Evolutionary conservation across 768 basidiomycete species (phyloP).

Genomic region (Russula sp.): DNA sequence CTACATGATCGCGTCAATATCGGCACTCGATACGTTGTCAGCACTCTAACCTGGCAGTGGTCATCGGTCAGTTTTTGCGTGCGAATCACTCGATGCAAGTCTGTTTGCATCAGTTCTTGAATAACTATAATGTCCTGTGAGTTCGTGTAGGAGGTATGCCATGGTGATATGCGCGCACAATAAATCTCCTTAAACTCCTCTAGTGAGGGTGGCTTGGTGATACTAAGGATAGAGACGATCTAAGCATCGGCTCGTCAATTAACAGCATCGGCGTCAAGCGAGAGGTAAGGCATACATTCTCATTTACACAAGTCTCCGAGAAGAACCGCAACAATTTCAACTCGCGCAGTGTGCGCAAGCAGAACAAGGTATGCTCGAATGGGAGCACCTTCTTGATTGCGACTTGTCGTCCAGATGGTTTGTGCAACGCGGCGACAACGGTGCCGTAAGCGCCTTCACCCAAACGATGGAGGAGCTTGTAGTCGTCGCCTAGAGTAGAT

Average conservation of each 20-base stretch:
- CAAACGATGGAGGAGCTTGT: slow-evolving; percentile 65
- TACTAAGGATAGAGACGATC: slow-evolving; percentile 92
- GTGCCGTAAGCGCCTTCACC: slow-evolving; percentile 90
- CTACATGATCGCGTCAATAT: slow-evolving; percentile 32
- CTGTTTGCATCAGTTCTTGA: slow-evolving; percentile 87
- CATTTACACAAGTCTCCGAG: slow-evolving; percentile 71
- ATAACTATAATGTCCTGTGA: slow-evolving; percentile 44
- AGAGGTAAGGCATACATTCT: slow-evolving; percentile 49
- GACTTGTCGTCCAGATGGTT: slow-evolving; percentile 73
- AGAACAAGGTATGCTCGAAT: slow-evolving; percentile 92
- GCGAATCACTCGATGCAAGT: slow-evolving; percentile 85
- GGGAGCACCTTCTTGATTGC: slow-evolving; percentile 96
- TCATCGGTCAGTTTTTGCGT: slow-evolving; percentile 89
- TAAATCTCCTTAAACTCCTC: slow-evolving; percentile 86
- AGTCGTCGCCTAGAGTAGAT: slow-evolving; percentile 53
- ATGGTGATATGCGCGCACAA: slow-evolving; percentile 38
- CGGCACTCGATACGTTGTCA: background rate
- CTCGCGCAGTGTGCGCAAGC: slow-evolving; percentile 83
- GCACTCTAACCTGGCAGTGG: slow-evolving; percentile 60
- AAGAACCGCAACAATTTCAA: slow-evolving; percentile 86
- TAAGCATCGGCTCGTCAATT: slow-evolving; percentile 29
- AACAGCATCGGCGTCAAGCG: slow-evolving; percentile 11
- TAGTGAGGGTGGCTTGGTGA: slow-evolving; percentile 71
- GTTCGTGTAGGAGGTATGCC: background rate
- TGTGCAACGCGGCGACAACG: slow-evolving; percentile 83